Base-by-base conservation (phyloP, 192 early-diverging fungal species). In the Paraglomus brasilianum region DNA sequence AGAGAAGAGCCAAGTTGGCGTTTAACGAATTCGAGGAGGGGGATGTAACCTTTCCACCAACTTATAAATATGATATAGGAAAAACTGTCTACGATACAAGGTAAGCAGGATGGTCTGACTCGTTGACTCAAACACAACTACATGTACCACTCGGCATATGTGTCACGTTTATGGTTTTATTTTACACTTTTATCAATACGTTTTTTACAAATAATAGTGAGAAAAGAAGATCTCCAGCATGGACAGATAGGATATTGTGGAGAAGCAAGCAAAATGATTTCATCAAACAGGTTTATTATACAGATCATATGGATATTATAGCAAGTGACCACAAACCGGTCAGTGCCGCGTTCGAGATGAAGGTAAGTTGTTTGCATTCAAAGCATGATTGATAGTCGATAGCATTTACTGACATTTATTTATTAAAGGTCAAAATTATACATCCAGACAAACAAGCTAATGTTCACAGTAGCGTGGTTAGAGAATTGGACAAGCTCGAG, bases 311-410 rank as follows among this genome's bases (percentile, higher is more conserved):
- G 86, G 83, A 85, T 0, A 72, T 93, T 40, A 81, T 72, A 38
- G 48, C 83, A 19, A 93, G 92, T 70, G 96, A 98, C 74, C 96
- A 98, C 78, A 96, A 95, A 73, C 96, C 96, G 2, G 94, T 98
- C 21, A 85, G 81, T 38, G 87, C 90, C 1, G 51, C 84, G 2
- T 87, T 95, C 56, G 74, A 74, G n/a, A 42, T 87, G 11, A 82
- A 87, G 69, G 89, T 90, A 61, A 41, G 48, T 5, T 19, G n/a
- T 58, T 52, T 15, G 2, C 6, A 11, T 48, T 19, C 9, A 15
- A 44, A 47, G 3, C 60, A 44, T 8, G 8, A 5, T 44, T 70
- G 56, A 10, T 39, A 50, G 1, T 64, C 63, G 40, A 0, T 14
- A 36, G 69, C 15, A 61, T 53, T 49, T 47, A 22, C 59, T 0